Base-by-base conservation (phyloP, 2,329 filamentous ascomycete species). In the Claviceps capensis region DNA sequence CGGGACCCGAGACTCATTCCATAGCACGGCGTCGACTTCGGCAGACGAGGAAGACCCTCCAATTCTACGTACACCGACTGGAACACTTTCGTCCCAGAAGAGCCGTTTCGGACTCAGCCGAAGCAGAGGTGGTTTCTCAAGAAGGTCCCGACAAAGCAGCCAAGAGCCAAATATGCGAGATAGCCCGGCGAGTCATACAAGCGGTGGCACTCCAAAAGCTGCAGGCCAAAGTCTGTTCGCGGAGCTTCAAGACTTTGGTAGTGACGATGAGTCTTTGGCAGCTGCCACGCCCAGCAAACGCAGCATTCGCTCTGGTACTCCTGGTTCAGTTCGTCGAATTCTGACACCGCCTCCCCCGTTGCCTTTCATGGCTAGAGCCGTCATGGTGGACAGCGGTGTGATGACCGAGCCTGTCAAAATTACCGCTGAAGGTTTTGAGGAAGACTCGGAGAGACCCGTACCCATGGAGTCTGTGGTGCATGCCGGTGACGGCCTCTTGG, bases 21-120 rank as follows among this genome's bases (percentile, higher is more conserved):
- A 88, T 61, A 96, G 89, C 68, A 95, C 89, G 9, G 89, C 89
- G 4, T 96, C 90, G 1, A 91, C 86, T 1, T 94, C 88, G 30
- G 84, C 77, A 3, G 88, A 83, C 55, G 88, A 95, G 49, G 82
- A 84, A 52, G 74, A 79, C 16, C 67, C 68, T 42, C 60, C 65
- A 54, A 77, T 73, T 48, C 64, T 79, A 26, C 80, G 74, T 62
- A 93, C 83, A 14, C 86, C 79, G 1, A 75, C 73, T 13, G 65
- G 75, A 53, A 71, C 80, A 34, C 77, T 82, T 52, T 70, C 74
- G 30, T 76, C 83, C 14, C 79, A 84, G 48, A 83, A 83, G 56
- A 85, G 87, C 67, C 85, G 86, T 51, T 73, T 91, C 52, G 83
- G 82, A 52, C 74, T 85, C 53, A 82, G 78, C 62, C 83, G 86